Evolutionary conservation across 371 early-diverging fungal genomes (phyloP).

Genomic region (Apophysomyces ossiformis): DNA sequence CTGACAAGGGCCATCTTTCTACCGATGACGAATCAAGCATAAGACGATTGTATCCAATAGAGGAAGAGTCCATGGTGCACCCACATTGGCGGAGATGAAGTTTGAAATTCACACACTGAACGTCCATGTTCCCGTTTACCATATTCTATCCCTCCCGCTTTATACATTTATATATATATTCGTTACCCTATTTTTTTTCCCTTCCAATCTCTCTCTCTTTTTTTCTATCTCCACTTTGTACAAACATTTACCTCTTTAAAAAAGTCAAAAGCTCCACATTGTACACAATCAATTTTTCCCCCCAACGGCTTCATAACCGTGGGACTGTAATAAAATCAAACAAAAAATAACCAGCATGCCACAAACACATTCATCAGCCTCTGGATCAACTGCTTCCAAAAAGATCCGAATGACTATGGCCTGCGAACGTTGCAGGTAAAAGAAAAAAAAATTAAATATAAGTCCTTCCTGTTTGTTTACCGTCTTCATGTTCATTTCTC

Average conservation of each 20-base stretch:
- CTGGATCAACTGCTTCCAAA: slow-evolving; percentile 35
- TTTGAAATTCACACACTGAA: slow-evolving; percentile 10
- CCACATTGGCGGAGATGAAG: slow-evolving; percentile 5
- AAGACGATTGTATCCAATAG: neutral
- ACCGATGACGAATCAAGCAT: slow-evolving; percentile 7
- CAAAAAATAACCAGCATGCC: slow-evolving; percentile 1
- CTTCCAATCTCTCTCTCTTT: neutral
- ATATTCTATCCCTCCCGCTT: slow-evolving; percentile 5
- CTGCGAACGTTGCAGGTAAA: slow-evolving; percentile 59
- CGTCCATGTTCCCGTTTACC: slow-evolving; percentile 9
- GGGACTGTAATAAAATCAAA: slow-evolving; percentile 9
- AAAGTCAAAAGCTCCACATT: no score
- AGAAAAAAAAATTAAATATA: neutral
- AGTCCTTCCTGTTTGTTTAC: neutral
- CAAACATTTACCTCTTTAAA: no score
- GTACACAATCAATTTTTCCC: slow-evolving; percentile 13
- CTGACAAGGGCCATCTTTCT: neutral
- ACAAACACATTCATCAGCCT: slow-evolving; percentile 8
- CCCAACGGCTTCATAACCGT: slow-evolving; percentile 11
- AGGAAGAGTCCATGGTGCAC: slow-evolving; percentile 2
- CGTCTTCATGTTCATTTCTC: slow-evolving; percentile 1
- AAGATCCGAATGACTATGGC: slow-evolving; percentile 58
- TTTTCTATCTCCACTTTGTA: neutral
- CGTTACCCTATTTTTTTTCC: neutral
- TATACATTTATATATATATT: neutral